Evolutionary conservation across 805 yeast species (phyloP).

Genomic region (Isabelozyma rhagii): DNA sequence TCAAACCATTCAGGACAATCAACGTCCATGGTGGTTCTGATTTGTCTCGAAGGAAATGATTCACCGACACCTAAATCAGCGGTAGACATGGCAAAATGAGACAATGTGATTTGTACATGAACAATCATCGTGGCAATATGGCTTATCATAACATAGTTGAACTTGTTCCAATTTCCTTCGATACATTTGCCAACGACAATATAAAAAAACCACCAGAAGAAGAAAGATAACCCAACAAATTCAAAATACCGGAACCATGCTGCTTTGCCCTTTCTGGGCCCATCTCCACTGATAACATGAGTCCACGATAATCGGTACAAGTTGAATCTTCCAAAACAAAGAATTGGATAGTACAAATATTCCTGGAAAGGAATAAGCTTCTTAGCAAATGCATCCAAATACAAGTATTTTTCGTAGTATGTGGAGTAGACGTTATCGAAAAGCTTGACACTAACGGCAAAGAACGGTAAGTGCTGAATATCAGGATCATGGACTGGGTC

Average conservation of each 20-base stretch:
- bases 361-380: conserved; percentile 60
- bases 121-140: conserved; percentile 85
- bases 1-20: conserved; percentile 93
- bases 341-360: conserved; percentile 71
- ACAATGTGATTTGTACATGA: conserved; percentile 88
- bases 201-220: conserved; percentile 82
- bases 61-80: conserved; percentile 80
- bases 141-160: conserved; percentile 64
- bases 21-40: conserved; percentile 92
- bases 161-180: conserved; percentile 51
- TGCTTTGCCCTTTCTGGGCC: conserved; percentile 78
- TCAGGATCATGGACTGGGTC: conserved; percentile 95
- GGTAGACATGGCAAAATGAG: conserved; percentile 93
- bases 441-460: conserved; percentile 75
- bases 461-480: conserved; percentile 88
- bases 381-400: conserved; percentile 67
- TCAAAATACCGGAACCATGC: conserved; percentile 86
- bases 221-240: conserved; percentile 62
- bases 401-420: conserved; percentile 64
- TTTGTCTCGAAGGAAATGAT: conserved; percentile 73
- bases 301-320: conserved; percentile 79
- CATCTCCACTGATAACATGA: conserved; percentile 68
- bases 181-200: conserved; percentile 50
- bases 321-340: conserved; percentile 82
- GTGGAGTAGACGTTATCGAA: conserved; percentile 74